Evolutionary conservation across 441 rosid genomes (phyloP), one percentile per base, ranked within the genome.

Genomic region (Croton laevigatus): DNA sequence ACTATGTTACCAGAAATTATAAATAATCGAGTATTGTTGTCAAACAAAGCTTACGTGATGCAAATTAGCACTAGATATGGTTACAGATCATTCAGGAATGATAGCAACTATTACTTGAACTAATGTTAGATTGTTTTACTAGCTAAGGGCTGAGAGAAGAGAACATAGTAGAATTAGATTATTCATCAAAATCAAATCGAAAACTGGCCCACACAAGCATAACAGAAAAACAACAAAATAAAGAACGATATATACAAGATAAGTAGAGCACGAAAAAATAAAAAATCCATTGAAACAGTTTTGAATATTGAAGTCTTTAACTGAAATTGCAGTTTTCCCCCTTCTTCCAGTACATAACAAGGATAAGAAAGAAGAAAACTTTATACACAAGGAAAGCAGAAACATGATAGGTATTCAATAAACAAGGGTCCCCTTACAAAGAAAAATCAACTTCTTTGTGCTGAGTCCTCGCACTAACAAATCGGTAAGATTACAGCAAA

Each of bases 391-490:
- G n/a, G 38, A 37, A 8, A 57, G 38, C n/a, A 74, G 6, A 63
- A 66, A 1, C 13, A 49, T 12, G 34, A 23, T 20, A 72, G 40
- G 49, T 44, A 65, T 51, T 52, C 59, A 40, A 14, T 17, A 61
- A 62, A 74, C 27, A 75, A 14, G 64, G 62, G 71, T 74, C 65
- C 45, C 59, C 45, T 45, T 44, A 73, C 66, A 75, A 62, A 61
- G 61, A 37, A 58, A 53, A 69, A 64, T 57, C 19, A n/a, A 69
- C 48, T 20, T 58, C 57, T 55, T 49, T 49, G 40, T 27, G 36
- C 37, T 59, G 54, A 46, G 72, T 51, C 58, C 46, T 66, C 45
- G 40, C 63, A 54, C 72, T 59, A 32, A 38, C 58, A 10, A 63
- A 6, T 51, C 66, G 66, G 52, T n/a, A 59, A 19, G 70, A 40